Base-by-base conservation (phyloP, 495 filamentous ascomycete species). In the Lasiosphaeria hispida region DNA sequence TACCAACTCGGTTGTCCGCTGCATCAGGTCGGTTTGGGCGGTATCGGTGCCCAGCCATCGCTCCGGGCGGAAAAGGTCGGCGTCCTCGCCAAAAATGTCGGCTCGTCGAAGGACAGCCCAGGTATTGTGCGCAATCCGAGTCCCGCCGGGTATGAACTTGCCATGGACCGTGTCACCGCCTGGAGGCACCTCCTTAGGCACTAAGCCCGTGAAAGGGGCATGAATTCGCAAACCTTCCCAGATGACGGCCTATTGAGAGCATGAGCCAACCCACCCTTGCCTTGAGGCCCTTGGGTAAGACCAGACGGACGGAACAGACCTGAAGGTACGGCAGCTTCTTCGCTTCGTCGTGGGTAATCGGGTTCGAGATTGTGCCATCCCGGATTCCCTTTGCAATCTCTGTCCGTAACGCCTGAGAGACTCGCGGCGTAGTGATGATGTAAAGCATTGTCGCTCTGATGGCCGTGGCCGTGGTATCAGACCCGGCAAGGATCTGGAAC, bases 401-500 rank as follows among this genome's bases (percentile, higher is more conserved):
- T n/a, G n/a, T n/a, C n/a, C n/a, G n/a, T n/a, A n/a, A n/a, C n/a
- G n/a, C n/a, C n/a, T n/a, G n/a, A n/a, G n/a, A 85, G 1, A 75
- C 70, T 0, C 53, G 47, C 0, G 69, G 67, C 35, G 76, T 66
- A 13, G 69, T 65, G 10, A 85, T 61, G 35, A 87, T 64, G 59
- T 82, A 79, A 35, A 76, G 63, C 43, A 87, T 70, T 45, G 82
- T 69, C 1, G 72, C 75, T 48, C 77, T 75, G 60, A 87, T 78
- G 11, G 78, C 75, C 1, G 82, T 85, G 0, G 81, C 78, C 0
- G 83, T 85, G 17, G 85, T 87, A 57, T 89, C 86, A 3, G 83
- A 81, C 6, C 84, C 85, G 1, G 86, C 86, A 4, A 86, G 69
- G 37, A 74, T 73, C 58, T 77, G 72, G 18, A 79, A 63, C 10